Conservation (phyloP, 2,329 filamentous ascomycete species). For the Dactylellina parvicollis region DNA sequence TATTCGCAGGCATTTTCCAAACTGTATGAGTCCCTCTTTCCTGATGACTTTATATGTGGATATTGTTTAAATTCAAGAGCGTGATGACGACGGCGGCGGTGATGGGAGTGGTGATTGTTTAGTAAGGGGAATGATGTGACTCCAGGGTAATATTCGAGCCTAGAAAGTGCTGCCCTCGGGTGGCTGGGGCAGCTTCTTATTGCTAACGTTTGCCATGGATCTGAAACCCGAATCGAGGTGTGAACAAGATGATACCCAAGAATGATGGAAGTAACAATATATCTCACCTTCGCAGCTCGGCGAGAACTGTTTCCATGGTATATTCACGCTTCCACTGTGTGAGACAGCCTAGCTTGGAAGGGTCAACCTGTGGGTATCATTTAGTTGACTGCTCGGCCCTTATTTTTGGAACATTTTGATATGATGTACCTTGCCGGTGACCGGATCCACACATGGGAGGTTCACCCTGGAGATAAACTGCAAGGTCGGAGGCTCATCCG, state of each 20-base stretch:
- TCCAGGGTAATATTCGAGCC: not conserved
- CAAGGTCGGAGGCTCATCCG: slow-evolving; percentile 86
- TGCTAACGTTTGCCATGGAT: slow-evolving; percentile 88
- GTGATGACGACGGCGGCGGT: too few relatives aligned
- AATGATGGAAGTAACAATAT: not conserved
- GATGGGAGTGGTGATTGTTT: slow-evolving; percentile 5
- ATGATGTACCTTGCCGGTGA: slow-evolving; percentile 73
- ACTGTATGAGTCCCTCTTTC: slow-evolving; percentile 5
- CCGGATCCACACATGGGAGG: slow-evolving; percentile 88
- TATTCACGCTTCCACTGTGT: slow-evolving; percentile 90
- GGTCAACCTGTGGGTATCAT: slow-evolving; percentile 77
- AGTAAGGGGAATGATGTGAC: not conserved
- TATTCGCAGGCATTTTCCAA: not conserved
- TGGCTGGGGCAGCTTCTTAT: slow-evolving; percentile 96
- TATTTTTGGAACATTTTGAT: not conserved
- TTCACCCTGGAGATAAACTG: slow-evolving; percentile 95
- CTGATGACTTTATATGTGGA: not conserved
- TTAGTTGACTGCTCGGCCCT: not conserved
- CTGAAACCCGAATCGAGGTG: slow-evolving; percentile 63
- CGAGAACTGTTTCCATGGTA: slow-evolving; percentile 92
- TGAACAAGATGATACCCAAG: not conserved
- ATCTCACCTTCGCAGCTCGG: slow-evolving; percentile 80
- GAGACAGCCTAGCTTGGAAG: slow-evolving; percentile 82
- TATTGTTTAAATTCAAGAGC: not conserved
- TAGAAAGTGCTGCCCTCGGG: slow-evolving; percentile 77